phyloP scores from a whole-genome alignment of 2,329 filamentous ascomycete species.

The Neofusicoccum laricinum region DNA sequence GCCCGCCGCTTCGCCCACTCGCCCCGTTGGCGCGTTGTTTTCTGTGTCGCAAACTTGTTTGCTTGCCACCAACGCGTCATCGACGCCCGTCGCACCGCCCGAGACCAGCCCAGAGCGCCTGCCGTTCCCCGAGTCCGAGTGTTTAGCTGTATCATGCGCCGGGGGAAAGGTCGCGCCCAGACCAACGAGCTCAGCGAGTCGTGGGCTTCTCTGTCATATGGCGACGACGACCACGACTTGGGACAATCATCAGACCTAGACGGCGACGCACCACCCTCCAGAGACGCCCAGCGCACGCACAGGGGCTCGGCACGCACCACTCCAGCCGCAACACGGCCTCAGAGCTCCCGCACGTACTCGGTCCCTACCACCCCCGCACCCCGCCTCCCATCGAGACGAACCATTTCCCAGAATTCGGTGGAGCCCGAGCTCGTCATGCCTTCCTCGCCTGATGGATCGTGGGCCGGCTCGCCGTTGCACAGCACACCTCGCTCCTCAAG shows the following conservation, averaged over 20 bases:
- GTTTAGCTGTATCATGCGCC: neutral
- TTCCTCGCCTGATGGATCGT: conserved; percentile 27
- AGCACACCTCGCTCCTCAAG: neutral
- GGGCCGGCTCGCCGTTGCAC: conserved; percentile 15
- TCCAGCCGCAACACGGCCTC: neutral
- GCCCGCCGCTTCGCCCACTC: neutral
- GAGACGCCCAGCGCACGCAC: neutral
- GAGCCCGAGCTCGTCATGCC: conserved; percentile 46
- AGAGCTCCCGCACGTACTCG: conserved; percentile 5
- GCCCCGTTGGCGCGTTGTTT: neutral
- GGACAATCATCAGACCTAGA: conserved; percentile 19
- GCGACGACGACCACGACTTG: conserved; percentile 21
- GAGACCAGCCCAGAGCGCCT: neutral
- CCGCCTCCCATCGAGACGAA: neutral
- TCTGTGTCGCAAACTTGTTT: neutral
- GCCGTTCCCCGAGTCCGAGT: neutral
- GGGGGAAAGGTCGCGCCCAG: conserved; percentile 20
- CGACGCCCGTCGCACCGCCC: neutral
- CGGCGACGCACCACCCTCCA: neutral
- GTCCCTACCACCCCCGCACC: conserved; percentile 16
- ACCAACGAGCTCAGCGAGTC: conserved; percentile 25
- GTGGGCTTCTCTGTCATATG: conserved; percentile 30
- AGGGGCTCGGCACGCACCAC: neutral
- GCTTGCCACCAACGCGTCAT: neutral
- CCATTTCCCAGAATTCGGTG: conserved; percentile 22